Evolutionary conservation across 2,329 filamentous ascomycete species (phyloP).

Genomic region (Harringtonia aguacate): DNA sequence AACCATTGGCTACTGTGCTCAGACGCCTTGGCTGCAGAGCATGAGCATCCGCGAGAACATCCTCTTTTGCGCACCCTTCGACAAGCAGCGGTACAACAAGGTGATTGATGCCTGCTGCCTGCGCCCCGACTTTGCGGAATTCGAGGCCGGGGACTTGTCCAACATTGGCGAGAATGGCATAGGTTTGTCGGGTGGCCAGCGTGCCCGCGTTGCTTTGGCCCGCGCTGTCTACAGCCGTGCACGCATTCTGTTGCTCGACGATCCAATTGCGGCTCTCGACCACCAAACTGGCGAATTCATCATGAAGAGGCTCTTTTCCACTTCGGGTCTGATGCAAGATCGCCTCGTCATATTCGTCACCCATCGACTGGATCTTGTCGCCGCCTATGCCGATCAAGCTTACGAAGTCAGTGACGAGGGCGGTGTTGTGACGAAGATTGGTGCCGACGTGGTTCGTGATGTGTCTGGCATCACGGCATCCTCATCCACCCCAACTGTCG

Average conservation of each 20-base stretch:
- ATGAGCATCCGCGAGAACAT: constrained; percentile 57
- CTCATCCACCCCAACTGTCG: constrained; percentile 24
- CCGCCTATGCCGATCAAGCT: constrained; percentile 61
- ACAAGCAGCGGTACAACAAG: constrained; percentile 43
- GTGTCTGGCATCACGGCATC: constrained; percentile 20
- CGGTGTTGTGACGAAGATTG: constrained; percentile 23
- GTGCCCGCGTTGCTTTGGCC: constrained; percentile 51
- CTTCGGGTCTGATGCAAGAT: constrained; percentile 29
- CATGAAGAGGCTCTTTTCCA: constrained; percentile 45
- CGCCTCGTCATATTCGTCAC: constrained; percentile 73
- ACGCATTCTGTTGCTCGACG: constrained; percentile 48
- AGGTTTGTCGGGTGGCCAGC: constrained; percentile 53
- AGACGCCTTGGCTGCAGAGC: constrained; percentile 55
- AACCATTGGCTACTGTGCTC: constrained; percentile 44
- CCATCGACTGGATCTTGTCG: constrained; percentile 67
- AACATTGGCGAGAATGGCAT: constrained; percentile 53
- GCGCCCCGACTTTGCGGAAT: constrained; percentile 41
- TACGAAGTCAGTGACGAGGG: constrained; percentile 56
- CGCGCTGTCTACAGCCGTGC: constrained; percentile 49
- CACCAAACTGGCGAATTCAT: constrained; percentile 51
- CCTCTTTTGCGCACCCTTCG: constrained; percentile 45
- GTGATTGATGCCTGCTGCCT: constrained; percentile 53
- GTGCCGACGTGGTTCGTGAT: constrained; percentile 2
- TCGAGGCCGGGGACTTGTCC: constrained; percentile 46
- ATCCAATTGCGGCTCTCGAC: constrained; percentile 52